Evolutionary conservation across 768 basidiomycete species (phyloP).

Genomic region (Lactarius trivialis): DNA sequence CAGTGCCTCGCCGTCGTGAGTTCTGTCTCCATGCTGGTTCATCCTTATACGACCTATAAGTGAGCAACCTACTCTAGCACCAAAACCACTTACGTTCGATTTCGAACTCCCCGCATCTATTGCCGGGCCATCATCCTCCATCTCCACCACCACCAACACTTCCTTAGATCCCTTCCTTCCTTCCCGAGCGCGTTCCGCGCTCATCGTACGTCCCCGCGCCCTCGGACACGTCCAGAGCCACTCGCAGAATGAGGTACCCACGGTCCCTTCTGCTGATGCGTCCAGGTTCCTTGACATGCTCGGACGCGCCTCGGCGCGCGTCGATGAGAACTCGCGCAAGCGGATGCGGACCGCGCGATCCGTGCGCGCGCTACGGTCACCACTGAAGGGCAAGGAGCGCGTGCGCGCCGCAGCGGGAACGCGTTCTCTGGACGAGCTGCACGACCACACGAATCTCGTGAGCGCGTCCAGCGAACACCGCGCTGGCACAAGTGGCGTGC

Average conservation of each 20-base stretch:
- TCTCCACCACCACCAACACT: neutral
- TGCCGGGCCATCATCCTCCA: neutral
- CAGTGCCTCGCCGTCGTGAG: constrained; percentile 10
- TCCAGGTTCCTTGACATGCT: constrained; percentile 14
- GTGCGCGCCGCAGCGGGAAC: neutral
- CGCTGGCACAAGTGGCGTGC: neutral
- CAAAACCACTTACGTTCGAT: constrained; percentile 14
- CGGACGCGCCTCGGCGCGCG: constrained; percentile 15
- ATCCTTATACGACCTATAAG: neutral
- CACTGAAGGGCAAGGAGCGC: constrained; percentile 6
- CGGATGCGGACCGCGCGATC: constrained; percentile 6
- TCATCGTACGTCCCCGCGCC: neutral
- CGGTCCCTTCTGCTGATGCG: constrained; percentile 5
- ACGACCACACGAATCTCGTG: neutral
- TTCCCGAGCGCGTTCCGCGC: neutral
- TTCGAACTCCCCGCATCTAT: constrained; percentile 12
- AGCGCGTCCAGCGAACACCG: neutral
- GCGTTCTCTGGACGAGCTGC: constrained; percentile 3
- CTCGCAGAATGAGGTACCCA: constrained; percentile 3
- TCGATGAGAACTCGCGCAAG: constrained; percentile 17
- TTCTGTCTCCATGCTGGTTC: neutral
- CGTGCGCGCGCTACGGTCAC: neutral
- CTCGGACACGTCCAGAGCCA: constrained; percentile 2
- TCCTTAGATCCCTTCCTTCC: neutral
- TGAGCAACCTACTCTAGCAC: neutral